phyloP scores from a whole-genome alignment of 192 early-diverging fungal species.

The Rhizophagus clarus region DNA sequence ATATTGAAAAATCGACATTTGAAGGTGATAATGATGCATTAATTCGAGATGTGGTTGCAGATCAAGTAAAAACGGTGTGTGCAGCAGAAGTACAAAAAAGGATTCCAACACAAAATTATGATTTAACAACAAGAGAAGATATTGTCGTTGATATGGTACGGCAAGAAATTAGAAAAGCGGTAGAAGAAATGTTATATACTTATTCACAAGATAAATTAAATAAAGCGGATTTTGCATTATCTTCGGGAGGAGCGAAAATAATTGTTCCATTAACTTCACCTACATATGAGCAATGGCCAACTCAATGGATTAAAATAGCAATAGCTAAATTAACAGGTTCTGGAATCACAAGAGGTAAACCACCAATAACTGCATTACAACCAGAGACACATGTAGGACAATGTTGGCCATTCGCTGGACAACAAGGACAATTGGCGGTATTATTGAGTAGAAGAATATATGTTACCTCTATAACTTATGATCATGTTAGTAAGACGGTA shows the following conservation, averaged over 20 bases:
- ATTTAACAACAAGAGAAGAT: neutral
- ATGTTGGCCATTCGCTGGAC: conserved; percentile 76
- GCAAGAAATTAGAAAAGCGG: conserved; percentile 9
- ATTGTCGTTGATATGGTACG: conserved; percentile 14
- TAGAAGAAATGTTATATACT: conserved; percentile 5
- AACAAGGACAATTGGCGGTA: conserved; percentile 62
- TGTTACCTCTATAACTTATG: conserved; percentile 63
- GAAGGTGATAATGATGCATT: conserved; percentile 1
- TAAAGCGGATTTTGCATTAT: conserved; percentile 28
- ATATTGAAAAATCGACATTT: neutral
- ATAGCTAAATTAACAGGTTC: conserved; percentile 25
- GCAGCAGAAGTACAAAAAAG: conserved; percentile 19
- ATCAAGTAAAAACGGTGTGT: conserved; percentile 13
- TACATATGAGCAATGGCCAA: conserved; percentile 30
- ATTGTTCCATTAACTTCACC: conserved; percentile 17
- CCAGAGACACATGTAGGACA: conserved; percentile 62
- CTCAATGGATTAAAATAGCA: neutral
- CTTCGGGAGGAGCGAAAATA: conserved; percentile 23
- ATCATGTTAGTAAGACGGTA: conserved; percentile 64
- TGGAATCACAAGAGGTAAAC: conserved; percentile 36
- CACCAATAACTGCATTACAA: conserved; percentile 45
- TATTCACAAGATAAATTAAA: conserved; percentile 34
- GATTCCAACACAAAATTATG: conserved; percentile 19
- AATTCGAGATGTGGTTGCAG: conserved; percentile 1
- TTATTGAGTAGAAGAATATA: conserved; percentile 59